A percentile compares a stretch with the other conserved stretches of the same genome.
phyloP scores from a whole-genome alignment of 1,284 basidiomycete genomes.

The Ganoderma leucocontextum region DNA sequence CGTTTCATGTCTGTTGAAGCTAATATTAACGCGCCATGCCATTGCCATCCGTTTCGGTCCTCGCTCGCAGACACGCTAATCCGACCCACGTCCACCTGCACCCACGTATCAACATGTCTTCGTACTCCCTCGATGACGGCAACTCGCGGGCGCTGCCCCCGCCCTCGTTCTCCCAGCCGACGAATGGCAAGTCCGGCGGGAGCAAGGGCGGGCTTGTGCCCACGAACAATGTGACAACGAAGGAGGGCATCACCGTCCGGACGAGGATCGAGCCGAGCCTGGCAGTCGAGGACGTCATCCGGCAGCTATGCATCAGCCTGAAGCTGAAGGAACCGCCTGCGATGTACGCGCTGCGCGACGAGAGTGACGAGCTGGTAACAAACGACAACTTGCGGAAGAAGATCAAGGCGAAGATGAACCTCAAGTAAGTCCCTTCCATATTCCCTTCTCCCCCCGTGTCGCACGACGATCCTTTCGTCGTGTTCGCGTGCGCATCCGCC shows the following conservation, averaged over 20 bases:
- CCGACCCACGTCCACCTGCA: slow-evolving; percentile 6
- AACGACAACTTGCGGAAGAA: slow-evolving; percentile 87
- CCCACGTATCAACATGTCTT: slow-evolving; percentile 18
- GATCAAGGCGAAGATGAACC: slow-evolving; percentile 79
- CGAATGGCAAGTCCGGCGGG: slow-evolving; percentile 46
- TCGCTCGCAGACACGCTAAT: slow-evolving; percentile 13
- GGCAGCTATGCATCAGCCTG: slow-evolving; percentile 81
- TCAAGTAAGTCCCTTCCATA: slow-evolving; percentile 70
- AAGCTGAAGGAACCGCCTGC: slow-evolving; percentile 85
- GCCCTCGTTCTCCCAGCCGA: slow-evolving; percentile 17
- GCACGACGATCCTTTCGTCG: background rate
- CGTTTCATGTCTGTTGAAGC: slow-evolving; percentile 16
- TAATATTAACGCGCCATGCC: slow-evolving; percentile 18
- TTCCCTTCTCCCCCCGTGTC: slow-evolving; percentile 2
- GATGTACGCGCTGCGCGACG: slow-evolving; percentile 88
- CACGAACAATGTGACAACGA: slow-evolving; percentile 82
- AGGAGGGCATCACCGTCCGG: slow-evolving; percentile 75
- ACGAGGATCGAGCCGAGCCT: slow-evolving; percentile 84
- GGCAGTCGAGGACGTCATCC: slow-evolving; percentile 81
- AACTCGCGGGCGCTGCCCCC: slow-evolving; percentile 25
- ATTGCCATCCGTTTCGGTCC: background rate
- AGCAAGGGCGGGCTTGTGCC: slow-evolving; percentile 63
- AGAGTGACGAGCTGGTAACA: slow-evolving; percentile 89
- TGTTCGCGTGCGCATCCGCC: background rate
- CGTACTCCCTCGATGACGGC: slow-evolving; percentile 28